Percentiles rank a stretch among this genome's conserved stretches.
phyloP scores from a whole-genome alignment of 805 yeast genomes.

The Cyberlindnera nakhonratchasimensis region DNA sequence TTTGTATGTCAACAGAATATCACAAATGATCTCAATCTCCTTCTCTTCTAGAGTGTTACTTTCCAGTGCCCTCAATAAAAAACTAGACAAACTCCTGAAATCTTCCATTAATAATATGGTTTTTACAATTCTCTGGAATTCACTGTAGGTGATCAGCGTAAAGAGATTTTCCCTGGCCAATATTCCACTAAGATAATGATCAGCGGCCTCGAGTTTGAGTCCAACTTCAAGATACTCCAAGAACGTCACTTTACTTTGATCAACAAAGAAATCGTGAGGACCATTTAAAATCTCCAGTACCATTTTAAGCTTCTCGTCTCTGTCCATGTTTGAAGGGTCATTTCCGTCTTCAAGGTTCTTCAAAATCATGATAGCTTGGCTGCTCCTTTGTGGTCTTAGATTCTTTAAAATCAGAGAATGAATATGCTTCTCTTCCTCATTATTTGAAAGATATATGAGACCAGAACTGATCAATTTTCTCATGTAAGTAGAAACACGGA shows the following conservation, averaged over 20 bases:
- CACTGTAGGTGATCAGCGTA: constrained; percentile 36
- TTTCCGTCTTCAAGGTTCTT: constrained; percentile 28
- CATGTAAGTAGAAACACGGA: constrained; percentile 57
- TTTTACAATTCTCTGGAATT: constrained; percentile 24
- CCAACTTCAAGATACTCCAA: constrained; percentile 26
- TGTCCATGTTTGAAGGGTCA: not conserved
- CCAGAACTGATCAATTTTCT: constrained; percentile 86
- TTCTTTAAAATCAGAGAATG: constrained; percentile 58
- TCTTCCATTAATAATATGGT: constrained; percentile 18
- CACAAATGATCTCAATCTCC: constrained; percentile 18
- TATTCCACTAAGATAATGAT: constrained; percentile 27
- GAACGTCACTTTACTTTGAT: constrained; percentile 21
- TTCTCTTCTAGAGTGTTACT: constrained; percentile 20
- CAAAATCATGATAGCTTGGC: constrained; percentile 53
- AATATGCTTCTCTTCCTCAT: constrained; percentile 45
- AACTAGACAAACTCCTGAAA: constrained; percentile 26
- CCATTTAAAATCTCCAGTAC: constrained; percentile 33
- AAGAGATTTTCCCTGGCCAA: constrained; percentile 31
- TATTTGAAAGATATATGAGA: constrained; percentile 57
- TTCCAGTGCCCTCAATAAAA: constrained; percentile 18
- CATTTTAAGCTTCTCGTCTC: constrained; percentile 33
- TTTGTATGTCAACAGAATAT: constrained; percentile 11
- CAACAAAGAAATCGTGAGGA: constrained; percentile 23
- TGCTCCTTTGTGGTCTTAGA: constrained; percentile 50
- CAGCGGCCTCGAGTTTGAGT: constrained; percentile 34